These are phyloP conservation scores for Parastagonospora nodorum DNA, from an alignment of 2,329 filamentous ascomycete species.

Conservation along the genomic window DNA sequence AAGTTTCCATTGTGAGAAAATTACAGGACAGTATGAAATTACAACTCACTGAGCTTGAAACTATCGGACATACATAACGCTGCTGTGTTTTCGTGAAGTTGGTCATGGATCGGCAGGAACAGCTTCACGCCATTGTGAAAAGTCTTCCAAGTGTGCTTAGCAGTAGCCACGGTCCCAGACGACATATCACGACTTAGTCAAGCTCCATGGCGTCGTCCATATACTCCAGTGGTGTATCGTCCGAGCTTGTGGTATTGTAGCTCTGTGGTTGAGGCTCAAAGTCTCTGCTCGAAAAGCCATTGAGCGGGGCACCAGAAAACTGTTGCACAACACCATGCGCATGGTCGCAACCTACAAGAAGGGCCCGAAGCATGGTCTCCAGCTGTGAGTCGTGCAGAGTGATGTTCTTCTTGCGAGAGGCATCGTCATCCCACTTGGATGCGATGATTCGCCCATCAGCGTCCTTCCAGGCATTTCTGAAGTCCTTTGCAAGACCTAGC, in stretches of 20 bases:
- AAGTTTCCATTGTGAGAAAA: neutral
- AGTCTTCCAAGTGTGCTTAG: too few relatives aligned
- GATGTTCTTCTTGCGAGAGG: conserved; percentile 32
- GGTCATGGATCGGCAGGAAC: too few relatives aligned
- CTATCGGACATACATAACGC: too few relatives aligned
- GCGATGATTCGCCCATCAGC: conserved; percentile 54
- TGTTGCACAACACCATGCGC: conserved; percentile 54
- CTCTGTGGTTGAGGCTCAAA: conserved; percentile 21
- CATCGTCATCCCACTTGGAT: conserved; percentile 11
- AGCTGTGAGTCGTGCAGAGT: conserved; percentile 67
- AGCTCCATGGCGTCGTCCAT: conserved; percentile 46
- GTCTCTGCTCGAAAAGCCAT: conserved; percentile 21
- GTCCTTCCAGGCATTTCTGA: conserved; percentile 75
- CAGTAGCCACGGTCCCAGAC: too few relatives aligned
- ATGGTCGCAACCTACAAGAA: conserved; percentile 64
- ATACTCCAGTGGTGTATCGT: conserved; percentile 36
- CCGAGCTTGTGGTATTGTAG: conserved; percentile 16
- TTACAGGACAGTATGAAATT: neutral
- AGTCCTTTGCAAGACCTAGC: conserved; percentile 69
- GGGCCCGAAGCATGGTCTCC: conserved; percentile 60
- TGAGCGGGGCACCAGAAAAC: conserved; percentile 4
- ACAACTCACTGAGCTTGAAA: too few relatives aligned
- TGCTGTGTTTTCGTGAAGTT: too few relatives aligned
- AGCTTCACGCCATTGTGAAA: too few relatives aligned
- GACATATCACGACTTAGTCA: conserved; percentile 19